Conservation (phyloP, 2,329 filamentous ascomycete species). For the Verticillium albo-atrum region DNA sequence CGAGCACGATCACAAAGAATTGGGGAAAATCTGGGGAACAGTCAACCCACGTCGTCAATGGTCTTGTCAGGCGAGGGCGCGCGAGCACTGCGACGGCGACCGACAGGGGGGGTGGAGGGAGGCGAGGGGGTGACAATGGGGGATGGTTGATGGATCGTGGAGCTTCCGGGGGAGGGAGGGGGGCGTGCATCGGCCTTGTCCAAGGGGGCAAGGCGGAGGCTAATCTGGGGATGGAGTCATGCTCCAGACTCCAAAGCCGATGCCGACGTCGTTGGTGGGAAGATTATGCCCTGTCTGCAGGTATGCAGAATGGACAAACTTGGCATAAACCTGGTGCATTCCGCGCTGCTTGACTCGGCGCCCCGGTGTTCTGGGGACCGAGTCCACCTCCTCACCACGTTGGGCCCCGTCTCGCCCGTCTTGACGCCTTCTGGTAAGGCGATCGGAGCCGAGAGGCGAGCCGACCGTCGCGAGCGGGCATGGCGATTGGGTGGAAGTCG, state of each 20-base stretch:
- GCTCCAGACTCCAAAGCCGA: not conserved
- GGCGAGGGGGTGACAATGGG: not conserved
- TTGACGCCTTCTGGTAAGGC: not conserved
- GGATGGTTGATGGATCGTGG: not conserved
- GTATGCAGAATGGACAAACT: not conserved
- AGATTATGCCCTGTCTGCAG: not conserved
- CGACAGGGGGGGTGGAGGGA: not conserved
- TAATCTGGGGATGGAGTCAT: not conserved
- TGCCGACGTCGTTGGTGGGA: slow-evolving; percentile 1
- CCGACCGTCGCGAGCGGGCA: not conserved
- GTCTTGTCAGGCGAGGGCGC: not conserved
- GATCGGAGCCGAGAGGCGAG: slow-evolving; percentile 1
- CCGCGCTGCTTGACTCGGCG: not conserved
- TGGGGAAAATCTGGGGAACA: slow-evolving; percentile 3
- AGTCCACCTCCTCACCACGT: not conserved
- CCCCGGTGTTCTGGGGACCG: not conserved
- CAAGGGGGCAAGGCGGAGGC: not conserved
- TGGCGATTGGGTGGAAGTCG: not conserved
- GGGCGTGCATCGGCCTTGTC: not conserved
- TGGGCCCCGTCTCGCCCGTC: not conserved
- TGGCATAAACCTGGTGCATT: not conserved
- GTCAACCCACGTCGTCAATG: not conserved
- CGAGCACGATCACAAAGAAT: not conserved
- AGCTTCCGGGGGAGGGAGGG: not conserved
- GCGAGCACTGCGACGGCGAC: not conserved